Conservation (phyloP, 352 stramenopile genomes). For the Pythium vanterpoolii region DNA sequence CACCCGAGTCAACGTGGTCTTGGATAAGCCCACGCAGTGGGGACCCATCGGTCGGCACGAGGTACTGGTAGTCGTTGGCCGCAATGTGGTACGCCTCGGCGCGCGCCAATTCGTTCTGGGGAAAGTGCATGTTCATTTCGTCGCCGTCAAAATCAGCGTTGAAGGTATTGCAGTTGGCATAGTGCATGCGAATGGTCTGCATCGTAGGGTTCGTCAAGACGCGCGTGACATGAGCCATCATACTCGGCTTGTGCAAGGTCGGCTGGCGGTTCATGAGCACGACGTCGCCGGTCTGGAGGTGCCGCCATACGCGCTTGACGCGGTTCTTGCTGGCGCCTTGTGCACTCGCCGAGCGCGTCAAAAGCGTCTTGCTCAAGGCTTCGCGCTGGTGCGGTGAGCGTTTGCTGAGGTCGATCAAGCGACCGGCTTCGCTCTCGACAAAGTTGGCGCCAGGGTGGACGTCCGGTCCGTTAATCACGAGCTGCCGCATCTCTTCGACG, state of each 20-base stretch:
- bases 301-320: slow-evolving; percentile 96
- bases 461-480: slow-evolving; percentile 96
- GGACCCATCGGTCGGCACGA: slow-evolving; percentile 97
- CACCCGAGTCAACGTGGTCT: slow-evolving; percentile 98
- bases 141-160: slow-evolving; percentile 99
- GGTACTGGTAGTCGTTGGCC: slow-evolving; percentile 97
- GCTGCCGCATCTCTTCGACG: slow-evolving; percentile 94
- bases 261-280: slow-evolving; percentile 99
- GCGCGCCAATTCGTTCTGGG: slow-evolving; percentile 97
- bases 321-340: slow-evolving; percentile 81
- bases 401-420: slow-evolving; percentile 93
- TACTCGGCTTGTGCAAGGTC: slow-evolving; percentile 99
- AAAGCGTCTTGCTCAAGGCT: slow-evolving; percentile 95
- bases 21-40: slow-evolving; percentile 99
- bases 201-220: slow-evolving; percentile 96
- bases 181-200: slow-evolving; percentile 99
- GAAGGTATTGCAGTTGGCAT: slow-evolving; percentile 99
- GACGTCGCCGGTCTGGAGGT: slow-evolving; percentile 97
- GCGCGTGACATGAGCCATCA: slow-evolving; percentile 99
- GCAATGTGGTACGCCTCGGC: slow-evolving; percentile 98
- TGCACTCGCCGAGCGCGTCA: slow-evolving; percentile 85
- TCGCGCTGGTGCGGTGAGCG: slow-evolving; percentile 92
- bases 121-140: slow-evolving; percentile 99
- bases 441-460: slow-evolving; percentile 97
- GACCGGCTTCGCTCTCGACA: slow-evolving; percentile 94